A percentile compares a stretch with the other conserved stretches of the same genome.
These are phyloP conservation scores for Aquilaria malaccensis DNA, from an alignment of 345 rosid genomes.

Conservation along the genomic window DNA sequence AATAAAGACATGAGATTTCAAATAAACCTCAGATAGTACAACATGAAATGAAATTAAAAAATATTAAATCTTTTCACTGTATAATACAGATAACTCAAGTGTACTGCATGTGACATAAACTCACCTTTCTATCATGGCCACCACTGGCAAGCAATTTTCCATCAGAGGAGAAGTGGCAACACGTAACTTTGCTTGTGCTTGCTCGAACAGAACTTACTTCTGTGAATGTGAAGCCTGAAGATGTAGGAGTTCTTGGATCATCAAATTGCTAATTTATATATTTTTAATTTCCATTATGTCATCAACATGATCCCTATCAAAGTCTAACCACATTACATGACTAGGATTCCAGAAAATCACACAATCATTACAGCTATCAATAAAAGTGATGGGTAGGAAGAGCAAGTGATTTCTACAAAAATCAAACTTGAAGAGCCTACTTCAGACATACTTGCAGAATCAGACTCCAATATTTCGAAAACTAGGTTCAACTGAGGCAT, in stretches of 20 bases:
- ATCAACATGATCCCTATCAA: not conserved
- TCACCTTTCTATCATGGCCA: slow-evolving; percentile 60
- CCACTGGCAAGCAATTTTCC: slow-evolving; percentile 72
- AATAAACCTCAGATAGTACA: no score
- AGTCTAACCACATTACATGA: no score
- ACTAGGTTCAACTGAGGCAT: no score
- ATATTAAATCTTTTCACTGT: slow-evolving; percentile 1
- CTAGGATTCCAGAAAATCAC: no score
- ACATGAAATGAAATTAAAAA: not conserved
- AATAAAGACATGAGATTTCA: not conserved
- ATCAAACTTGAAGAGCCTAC: no score
- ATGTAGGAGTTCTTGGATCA: not conserved
- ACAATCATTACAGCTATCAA: no score
- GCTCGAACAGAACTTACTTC: slow-evolving; percentile 37
- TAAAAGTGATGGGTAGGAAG: no score
- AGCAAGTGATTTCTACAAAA: no score
- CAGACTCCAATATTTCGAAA: no score
- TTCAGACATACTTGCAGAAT: no score
- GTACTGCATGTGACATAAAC: no score
- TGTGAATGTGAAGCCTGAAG: slow-evolving; percentile 37
- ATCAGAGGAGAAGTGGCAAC: slow-evolving; percentile 65
- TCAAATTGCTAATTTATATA: not conserved
- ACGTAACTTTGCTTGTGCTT: slow-evolving; percentile 39
- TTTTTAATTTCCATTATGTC: no score
- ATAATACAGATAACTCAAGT: not conserved